Evolutionary conservation across 768 basidiomycete species (phyloP).

Genomic region (Leccinum aurantiacum): DNA sequence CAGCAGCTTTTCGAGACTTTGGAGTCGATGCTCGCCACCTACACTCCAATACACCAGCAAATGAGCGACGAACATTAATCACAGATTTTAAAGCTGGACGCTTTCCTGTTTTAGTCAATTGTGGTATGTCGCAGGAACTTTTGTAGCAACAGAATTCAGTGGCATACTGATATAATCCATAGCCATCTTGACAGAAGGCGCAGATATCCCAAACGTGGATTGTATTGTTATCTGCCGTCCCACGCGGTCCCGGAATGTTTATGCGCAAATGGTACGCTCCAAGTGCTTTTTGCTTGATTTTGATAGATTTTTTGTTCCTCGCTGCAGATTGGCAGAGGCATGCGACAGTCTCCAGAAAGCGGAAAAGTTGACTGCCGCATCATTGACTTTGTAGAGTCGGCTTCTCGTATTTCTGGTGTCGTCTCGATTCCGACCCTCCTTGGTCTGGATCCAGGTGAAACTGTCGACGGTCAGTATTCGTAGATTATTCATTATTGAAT

Average conservation of each 20-base stretch:
- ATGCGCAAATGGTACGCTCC: conserved; percentile 81
- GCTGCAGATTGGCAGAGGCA: conserved; percentile 85
- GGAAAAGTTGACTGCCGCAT: conserved; percentile 84
- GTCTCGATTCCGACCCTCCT: conserved; percentile 81
- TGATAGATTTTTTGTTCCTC: background rate
- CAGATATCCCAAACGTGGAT: conserved; percentile 94
- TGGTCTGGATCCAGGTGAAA: conserved; percentile 73
- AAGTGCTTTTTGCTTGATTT: background rate
- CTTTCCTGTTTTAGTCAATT: conserved; percentile 89
- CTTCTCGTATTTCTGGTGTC: conserved; percentile 64
- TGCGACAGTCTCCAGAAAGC: conserved; percentile 78
- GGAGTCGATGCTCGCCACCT: conserved; percentile 88
- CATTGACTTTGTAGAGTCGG: conserved; percentile 88
- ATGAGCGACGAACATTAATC: conserved; percentile 65
- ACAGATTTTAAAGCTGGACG: conserved; percentile 64
- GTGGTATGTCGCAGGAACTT: conserved; percentile 50
- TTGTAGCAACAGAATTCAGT: background rate
- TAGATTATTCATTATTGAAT: background rate
- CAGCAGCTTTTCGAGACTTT: conserved; percentile 64
- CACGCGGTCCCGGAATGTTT: conserved; percentile 84
- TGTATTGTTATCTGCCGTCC: conserved; percentile 87
- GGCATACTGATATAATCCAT: conserved; percentile 3
- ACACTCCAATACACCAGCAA: conserved; percentile 62
- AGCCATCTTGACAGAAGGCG: conserved; percentile 90
- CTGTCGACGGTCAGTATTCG: conserved; percentile 52